These are phyloP conservation scores for Potentilla sterilis DNA, from an alignment of 306 rosid species.

Conservation along the genomic window DNA sequence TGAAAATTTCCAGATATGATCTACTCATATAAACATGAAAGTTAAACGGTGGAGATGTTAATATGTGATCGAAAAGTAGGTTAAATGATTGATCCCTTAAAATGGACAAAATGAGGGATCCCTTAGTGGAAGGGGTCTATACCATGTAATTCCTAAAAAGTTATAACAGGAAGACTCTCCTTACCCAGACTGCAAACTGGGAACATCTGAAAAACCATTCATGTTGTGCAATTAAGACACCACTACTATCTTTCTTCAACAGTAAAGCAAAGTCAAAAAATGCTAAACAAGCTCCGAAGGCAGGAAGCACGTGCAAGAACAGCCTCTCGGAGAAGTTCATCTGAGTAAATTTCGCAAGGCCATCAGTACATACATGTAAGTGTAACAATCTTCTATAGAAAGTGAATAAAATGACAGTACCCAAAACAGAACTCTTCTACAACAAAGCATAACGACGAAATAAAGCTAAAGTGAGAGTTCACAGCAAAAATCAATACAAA, in stretches of 20 bases:
- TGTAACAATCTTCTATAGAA: background rate
- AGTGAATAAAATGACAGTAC: background rate
- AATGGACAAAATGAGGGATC: too few species aligned
- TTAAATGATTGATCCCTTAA: too few species aligned
- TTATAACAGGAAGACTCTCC: conserved; percentile 19
- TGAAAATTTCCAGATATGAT: too few species aligned
- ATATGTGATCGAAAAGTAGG: too few species aligned
- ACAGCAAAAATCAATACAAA: conserved; percentile 1
- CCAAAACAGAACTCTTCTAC: background rate
- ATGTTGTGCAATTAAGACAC: conserved; percentile 43
- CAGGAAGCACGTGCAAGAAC: conserved; percentile 54
- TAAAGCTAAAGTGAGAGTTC: background rate
- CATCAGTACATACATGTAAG: conserved; percentile 25
- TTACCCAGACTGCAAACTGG: conserved; percentile 78
- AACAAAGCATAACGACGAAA: background rate
- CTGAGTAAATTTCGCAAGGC: conserved; percentile 37
- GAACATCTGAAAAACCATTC: conserved; percentile 72
- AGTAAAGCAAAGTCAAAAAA: conserved; percentile 54
- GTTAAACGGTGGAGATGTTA: too few species aligned
- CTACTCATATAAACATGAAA: too few species aligned
- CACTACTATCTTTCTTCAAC: conserved; percentile 41
- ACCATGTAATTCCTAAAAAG: conserved; percentile 6
- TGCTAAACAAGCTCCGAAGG: conserved; percentile 62
- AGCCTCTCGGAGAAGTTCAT: conserved; percentile 41
- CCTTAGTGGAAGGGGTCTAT: too few species aligned